Conservation (phyloP, 441 rosid species). For the Euphorbia celastroides region DNA sequence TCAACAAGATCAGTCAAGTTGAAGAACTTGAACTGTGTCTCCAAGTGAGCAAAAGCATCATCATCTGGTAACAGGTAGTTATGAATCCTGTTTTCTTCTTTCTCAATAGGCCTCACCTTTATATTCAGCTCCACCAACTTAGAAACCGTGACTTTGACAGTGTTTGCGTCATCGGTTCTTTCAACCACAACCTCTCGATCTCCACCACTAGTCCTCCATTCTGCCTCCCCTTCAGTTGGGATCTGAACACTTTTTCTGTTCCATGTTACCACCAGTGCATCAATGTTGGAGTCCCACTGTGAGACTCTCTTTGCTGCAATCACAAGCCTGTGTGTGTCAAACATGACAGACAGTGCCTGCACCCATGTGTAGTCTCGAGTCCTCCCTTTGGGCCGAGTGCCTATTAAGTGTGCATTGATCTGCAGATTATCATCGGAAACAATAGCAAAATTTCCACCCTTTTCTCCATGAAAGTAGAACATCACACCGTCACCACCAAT, state of each 20-base stretch:
- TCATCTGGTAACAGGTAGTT: conserved; percentile 55
- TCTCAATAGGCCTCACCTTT: conserved; percentile 51
- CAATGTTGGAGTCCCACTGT: conserved; percentile 48
- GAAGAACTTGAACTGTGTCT: conserved; percentile 71
- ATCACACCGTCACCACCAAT: conserved; percentile 82
- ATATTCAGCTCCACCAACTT: conserved; percentile 49
- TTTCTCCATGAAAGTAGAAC: too few species aligned
- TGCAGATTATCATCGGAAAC: conserved; percentile 72
- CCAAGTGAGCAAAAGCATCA: conserved; percentile 80
- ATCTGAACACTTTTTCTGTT: conserved; percentile 43
- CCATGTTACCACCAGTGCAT: conserved; percentile 54
- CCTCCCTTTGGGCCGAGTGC: conserved; percentile 63
- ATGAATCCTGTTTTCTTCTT: conserved; percentile 61
- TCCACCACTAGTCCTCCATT: conserved; percentile 43
- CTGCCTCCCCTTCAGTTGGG: conserved; percentile 54
- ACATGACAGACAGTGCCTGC: conserved; percentile 68
- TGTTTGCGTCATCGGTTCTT: conserved; percentile 63
- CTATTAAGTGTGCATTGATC: conserved; percentile 77
- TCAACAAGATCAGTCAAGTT: conserved; percentile 51
- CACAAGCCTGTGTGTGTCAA: conserved; percentile 55
- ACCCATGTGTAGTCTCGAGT: conserved; percentile 85
- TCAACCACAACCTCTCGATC: conserved; percentile 53
- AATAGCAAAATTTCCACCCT: conserved; percentile 77
- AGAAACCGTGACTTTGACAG: conserved; percentile 49
- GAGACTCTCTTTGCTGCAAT: conserved; percentile 53